Base-by-base conservation (phyloP, 306 rosid genomes). In the Cicer cuneatum region DNA sequence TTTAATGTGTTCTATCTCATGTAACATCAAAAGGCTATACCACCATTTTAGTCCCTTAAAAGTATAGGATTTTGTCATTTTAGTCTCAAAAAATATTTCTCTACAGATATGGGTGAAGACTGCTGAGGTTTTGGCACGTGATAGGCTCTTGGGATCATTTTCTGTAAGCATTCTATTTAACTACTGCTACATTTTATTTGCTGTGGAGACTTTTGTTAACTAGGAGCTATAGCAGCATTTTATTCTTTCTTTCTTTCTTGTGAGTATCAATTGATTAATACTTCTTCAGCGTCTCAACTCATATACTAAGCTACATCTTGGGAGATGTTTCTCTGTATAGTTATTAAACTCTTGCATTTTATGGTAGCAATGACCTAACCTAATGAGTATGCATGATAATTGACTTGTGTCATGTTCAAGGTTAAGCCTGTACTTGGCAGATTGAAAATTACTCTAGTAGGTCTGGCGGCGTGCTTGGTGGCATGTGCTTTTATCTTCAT, bases 51-150 rank as follows among this genome's bases (percentile, higher is more conserved):
- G 5, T 29, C 33, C n/a, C n/a, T 0, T 29, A 5, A 29, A 29
- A 29, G 2, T 21, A 1, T 29, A 29, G 0, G 4, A 0, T 29
- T 4, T 29, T 29, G 45, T 59, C 59, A 35, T 24, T 29, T 73
- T 14, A 15, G 63, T 51, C 64, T 24, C 48, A 72, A 29, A 29
- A 7, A 68, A 21, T 63, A 42, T 79, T 57, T 78, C 54, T 73
- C 38, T 53, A 66, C 89, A 94, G 98, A 81, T 91, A 68, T 94
- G 98, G 98, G 96, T 94, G 77, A 94, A 94, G 81, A 94, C 96
- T 48, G 90, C 96, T 70, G 88, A 91, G 71, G 85, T 90, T 63
- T 84, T 94, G 90, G 88, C 98, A 1, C 95, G 98, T 2, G 98
- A 94, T 40, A 83, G 98, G 41, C 98, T 94, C 66, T 91, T 94